Evolutionary conservation across 768 basidiomycete species (phyloP).

Genomic region (Russula compacta): DNA sequence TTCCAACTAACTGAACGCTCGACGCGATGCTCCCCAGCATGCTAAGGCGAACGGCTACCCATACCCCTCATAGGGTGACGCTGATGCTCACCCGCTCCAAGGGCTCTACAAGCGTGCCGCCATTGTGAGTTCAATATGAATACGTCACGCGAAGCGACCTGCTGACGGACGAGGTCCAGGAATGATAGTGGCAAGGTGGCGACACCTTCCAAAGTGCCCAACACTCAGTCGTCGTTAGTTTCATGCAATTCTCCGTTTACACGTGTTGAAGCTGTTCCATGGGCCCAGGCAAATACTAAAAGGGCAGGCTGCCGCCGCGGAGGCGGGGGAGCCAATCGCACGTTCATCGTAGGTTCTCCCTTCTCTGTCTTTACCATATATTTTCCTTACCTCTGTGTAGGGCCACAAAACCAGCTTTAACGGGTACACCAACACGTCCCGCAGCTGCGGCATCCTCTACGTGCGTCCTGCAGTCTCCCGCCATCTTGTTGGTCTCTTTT

Average conservation of each 20-base stretch:
- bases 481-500: neutral
- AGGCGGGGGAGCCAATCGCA: neutral
- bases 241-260: neutral
- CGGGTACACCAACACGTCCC: neutral
- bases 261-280: neutral
- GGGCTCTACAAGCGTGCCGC: neutral
- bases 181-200: neutral
- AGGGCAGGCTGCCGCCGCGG: neutral
- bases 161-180: neutral
- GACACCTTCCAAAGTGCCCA: neutral
- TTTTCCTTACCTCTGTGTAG: neutral
- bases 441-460: neutral
- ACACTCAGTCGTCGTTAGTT: neutral
- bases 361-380: too few species aligned
- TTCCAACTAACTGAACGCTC: too few species aligned
- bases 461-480: neutral
- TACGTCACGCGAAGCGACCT: neutral
- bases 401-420: neutral
- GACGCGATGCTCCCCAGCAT: slow-evolving; percentile 1
- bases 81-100: neutral
- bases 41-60: neutral
- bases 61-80: neutral
- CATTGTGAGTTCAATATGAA: neutral
- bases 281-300: neutral
- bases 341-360: neutral